Base-by-base conservation (phyloP, 129 eudicot species). In the Escallonia herrerae region DNA sequence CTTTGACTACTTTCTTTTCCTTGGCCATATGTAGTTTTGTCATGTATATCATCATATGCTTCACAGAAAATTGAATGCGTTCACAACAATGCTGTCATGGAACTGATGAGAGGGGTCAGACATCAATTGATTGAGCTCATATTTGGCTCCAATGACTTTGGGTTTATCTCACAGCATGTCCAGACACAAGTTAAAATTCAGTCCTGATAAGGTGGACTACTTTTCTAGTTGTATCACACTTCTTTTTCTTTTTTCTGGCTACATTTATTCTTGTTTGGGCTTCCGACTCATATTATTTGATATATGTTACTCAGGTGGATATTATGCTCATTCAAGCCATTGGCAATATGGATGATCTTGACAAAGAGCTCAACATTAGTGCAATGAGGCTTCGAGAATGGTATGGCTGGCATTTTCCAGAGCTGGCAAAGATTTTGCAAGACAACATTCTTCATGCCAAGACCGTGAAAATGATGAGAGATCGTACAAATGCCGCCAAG, bases 361-460 rank as follows among this genome's bases (percentile, higher is more conserved):
- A 90, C 73, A 90, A 90, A 69, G 97, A 90, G 72, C 82, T 90
- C 55, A 90, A 90, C 67, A 90, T 95, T 2, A 87, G 84, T 67
- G 97, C 95, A 41, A 90, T 90, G 97, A 90, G 97, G 70, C 95
- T 90, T 13, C 77, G 95, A 40, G 97, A 90, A 82, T 90, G 97
- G 97, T 90, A 90, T 62, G 95, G 95, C 55, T 90, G 95, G 97
- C 97, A 90, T 80, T 90, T 90, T 67, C 97, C 97, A 0, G 91
- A 87, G 77, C 95, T 87, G 62, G 89, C 91, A 56, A 90, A 90
- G 76, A 82, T 86, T 42, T 77, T 90, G 12, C 81, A 72, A 64
- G 97, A 90, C 60, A 90, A 90, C 59, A 90, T 90, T 46, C 79
- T 74, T 41, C 86, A 90, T 70, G 91, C 97, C 33, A 90, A 86